Evolutionary conservation across 129 eudicot species (phyloP).

Genomic region (Pittosporum tobira): DNA sequence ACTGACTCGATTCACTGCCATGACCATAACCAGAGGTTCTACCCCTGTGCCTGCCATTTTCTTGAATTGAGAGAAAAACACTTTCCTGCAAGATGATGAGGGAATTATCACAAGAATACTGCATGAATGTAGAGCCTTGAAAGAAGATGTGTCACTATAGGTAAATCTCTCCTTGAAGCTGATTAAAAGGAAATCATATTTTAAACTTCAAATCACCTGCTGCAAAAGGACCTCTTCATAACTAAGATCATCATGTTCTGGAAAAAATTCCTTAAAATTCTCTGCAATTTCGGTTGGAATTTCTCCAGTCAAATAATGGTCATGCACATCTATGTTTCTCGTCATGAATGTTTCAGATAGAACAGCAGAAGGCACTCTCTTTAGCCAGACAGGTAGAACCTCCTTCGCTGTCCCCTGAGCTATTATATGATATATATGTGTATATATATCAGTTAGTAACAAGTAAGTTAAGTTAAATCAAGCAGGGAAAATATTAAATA

Average conservation of each 20-base stretch:
- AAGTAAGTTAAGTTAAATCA: not conserved
- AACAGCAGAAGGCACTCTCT: not conserved
- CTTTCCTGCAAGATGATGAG: slow-evolving; percentile 43
- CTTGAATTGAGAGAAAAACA: slow-evolving; percentile 53
- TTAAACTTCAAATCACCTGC: slow-evolving; percentile 34
- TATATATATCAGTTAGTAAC: not conserved
- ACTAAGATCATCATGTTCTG: slow-evolving; percentile 56
- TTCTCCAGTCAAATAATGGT: slow-evolving; percentile 24
- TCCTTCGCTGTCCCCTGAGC: slow-evolving; percentile 6
- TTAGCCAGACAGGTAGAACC: not conserved
- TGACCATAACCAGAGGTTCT: slow-evolving; percentile 24
- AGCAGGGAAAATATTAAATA: slow-evolving; percentile 1
- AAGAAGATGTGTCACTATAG: not conserved
- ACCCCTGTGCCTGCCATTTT: slow-evolving; percentile 23
- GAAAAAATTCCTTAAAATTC: slow-evolving; percentile 38
- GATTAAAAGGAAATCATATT: not conserved
- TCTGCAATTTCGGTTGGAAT: slow-evolving; percentile 50
- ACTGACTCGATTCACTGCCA: slow-evolving; percentile 24
- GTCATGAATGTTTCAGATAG: slow-evolving; percentile 19
- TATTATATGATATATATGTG: too few species aligned
- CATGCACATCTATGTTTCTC: slow-evolving; percentile 32
- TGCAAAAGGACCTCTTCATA: slow-evolving; percentile 67
- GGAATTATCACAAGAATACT: slow-evolving; percentile 1
- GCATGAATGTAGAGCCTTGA: not conserved
- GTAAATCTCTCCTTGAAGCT: not conserved